Base-by-base conservation (phyloP, 163 green algal species). In the Volvox carteri region DNA sequence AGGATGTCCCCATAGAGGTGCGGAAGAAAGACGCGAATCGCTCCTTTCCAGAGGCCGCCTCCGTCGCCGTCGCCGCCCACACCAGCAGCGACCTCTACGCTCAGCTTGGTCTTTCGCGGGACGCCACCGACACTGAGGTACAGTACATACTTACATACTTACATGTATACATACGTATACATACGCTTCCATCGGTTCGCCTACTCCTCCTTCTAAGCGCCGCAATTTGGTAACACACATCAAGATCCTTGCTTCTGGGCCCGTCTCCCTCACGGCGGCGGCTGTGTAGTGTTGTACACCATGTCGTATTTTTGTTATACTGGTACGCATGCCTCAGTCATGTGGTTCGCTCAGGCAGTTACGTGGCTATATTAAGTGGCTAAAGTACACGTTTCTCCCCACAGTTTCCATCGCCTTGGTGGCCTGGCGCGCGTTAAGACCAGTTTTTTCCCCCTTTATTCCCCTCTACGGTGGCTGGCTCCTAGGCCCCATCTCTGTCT, bases 121-220 rank as follows among this genome's bases (percentile, higher is more conserved):
- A 58, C 48, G 75, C 85, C 4, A 76, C 70, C 2, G 85, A 86
- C 37, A 87, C 50, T 35, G 74, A 86, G 74, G 74, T 91, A 19
- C 19, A 72, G 19, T 23, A 37, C 11, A 33, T 11, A 11, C 25
- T 37, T 35, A 72, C 60, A 33, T 28, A 7, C 28, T 11, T 37
- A 72, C 19, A 37, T 28, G 60, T n/a, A n/a, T n/a, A n/a, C n/a
- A n/a, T n/a, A n/a, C n/a, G n/a, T n/a, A n/a, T n/a, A n/a, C n/a
- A n/a, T n/a, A n/a, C n/a, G n/a, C n/a, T n/a, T n/a, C n/a, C n/a
- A n/a, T n/a, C n/a, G n/a, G n/a, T n/a, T n/a, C n/a, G n/a, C n/a
- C n/a, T n/a, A n/a, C n/a, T n/a, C n/a, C n/a, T n/a, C n/a, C n/a
- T n/a, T n/a, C n/a, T n/a, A n/a, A n/a, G n/a, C n/a, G n/a, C n/a